Percentiles rank a stretch among this genome's conserved stretches.
These are phyloP conservation scores for Lodderomyces beijingensis DNA, from an alignment of 1,139 yeast genomes.

Conservation along the genomic window DNA sequence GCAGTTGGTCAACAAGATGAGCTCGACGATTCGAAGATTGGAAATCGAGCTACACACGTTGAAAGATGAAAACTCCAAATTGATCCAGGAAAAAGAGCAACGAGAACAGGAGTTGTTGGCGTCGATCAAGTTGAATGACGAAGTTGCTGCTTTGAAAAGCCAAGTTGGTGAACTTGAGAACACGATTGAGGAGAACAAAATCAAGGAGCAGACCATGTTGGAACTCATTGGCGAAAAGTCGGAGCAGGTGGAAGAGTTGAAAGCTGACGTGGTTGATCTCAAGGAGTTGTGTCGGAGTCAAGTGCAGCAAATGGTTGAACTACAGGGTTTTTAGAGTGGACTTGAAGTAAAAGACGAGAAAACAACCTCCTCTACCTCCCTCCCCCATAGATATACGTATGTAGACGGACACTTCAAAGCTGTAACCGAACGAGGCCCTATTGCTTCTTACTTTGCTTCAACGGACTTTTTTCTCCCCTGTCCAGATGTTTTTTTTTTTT, in stretches of 20 bases:
- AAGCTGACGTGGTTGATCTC: constrained; percentile 84
- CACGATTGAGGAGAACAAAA: constrained; percentile 35
- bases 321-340: constrained; percentile 36
- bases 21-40: constrained; percentile 69
- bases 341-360: not conserved
- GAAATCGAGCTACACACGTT: constrained; percentile 72
- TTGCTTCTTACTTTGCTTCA: no score
- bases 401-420: no score
- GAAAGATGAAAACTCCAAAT: constrained; percentile 56
- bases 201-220: constrained; percentile 56
- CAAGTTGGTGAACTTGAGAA: constrained; percentile 32
- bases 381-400: constrained; percentile 1
- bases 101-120: constrained; percentile 63
- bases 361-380: not conserved
- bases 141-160: constrained; percentile 33
- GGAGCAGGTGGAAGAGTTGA: constrained; percentile 78
- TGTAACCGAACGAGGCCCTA: no score
- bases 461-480: no score
- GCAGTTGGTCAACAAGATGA: constrained; percentile 68
- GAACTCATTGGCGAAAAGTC: constrained; percentile 84
- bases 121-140: constrained; percentile 43
- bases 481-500: no score
- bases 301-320: constrained; percentile 77
- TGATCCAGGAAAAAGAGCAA: constrained; percentile 56
- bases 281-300: constrained; percentile 79